Evolutionary conservation across 805 yeast species (phyloP), one percentile per base, ranked within the genome.

Genomic region (Zygosaccharomyces gambellarensis): DNA sequence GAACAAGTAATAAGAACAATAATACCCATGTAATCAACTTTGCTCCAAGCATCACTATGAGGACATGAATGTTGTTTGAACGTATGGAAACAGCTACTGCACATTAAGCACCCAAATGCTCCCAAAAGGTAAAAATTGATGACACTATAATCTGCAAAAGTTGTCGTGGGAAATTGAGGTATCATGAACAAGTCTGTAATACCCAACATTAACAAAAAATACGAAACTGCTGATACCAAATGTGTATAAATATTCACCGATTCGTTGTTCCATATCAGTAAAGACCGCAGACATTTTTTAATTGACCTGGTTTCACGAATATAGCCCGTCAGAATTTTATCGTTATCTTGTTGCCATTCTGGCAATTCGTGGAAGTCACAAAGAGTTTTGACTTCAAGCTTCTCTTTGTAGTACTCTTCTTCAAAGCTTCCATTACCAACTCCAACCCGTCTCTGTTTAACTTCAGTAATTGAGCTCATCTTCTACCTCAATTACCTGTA

Each of bases 331-430:
- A 71, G 62, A 41, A 86, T 85, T 60, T 65, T 81, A 55, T 82
- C 85, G 62, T 86, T 86, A 60, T 86, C 94, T 50, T 77, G 72
- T 60, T 84, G 90, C 94, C 94, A 85, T 12, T 69, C 76, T 22
- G 82, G 86, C 25, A 86, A 63, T 54, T 84, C 84, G 50, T 80
- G 76, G 71, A 75, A 84, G 31, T 50, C 32, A 42, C 53, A 59
- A 9, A 61, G 49, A 39, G 46, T 38, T 30, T 45, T 54, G 12
- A 23, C 11, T 31, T 43, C 43, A 28, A 40, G 45, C 39, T 14
- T 23, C 12, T 38, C 46, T 9, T 46, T 36, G n/a, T 40, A 38
- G 9, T 41, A 36, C n/a, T 19, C 43, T 10, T 36, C 34, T 11
- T 39, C 27, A 21, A 30, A 34, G 32, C 23, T 30, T 22, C 45